Evolutionary conservation across 2,329 filamentous ascomycete species (phyloP).

Genomic region (Penicillium hesseltinei): DNA sequence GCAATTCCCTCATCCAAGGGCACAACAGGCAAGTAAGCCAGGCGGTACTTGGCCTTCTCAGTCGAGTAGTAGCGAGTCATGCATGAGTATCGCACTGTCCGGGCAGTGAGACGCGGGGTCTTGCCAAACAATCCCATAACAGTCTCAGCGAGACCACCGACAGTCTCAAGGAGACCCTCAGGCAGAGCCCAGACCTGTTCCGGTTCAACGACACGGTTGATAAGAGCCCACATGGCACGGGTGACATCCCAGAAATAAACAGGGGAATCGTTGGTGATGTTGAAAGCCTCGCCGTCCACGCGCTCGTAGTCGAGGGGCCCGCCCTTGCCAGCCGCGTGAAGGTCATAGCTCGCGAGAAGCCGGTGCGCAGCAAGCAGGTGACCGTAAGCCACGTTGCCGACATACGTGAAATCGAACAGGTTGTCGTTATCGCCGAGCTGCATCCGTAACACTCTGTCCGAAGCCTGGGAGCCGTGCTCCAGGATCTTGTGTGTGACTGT

Average conservation of each 20-base stretch:
- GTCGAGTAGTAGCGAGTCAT: slow-evolving; percentile 51
- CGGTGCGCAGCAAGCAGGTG: slow-evolving; percentile 78
- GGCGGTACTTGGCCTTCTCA: slow-evolving; percentile 46
- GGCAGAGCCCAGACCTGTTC: slow-evolving; percentile 43
- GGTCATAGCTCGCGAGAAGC: slow-evolving; percentile 60
- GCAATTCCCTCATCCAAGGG: slow-evolving; percentile 47
- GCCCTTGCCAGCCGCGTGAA: slow-evolving; percentile 48
- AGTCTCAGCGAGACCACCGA: slow-evolving; percentile 45
- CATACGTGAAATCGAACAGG: slow-evolving; percentile 69
- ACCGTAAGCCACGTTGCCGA: slow-evolving; percentile 69
- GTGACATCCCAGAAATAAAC: slow-evolving; percentile 91
- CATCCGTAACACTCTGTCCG: slow-evolving; percentile 64
- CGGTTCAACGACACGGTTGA: slow-evolving; percentile 45
- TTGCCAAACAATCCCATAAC: slow-evolving; percentile 45
- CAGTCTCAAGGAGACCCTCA: slow-evolving; percentile 38
- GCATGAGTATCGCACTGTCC: slow-evolving; percentile 48
- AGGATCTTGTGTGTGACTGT: slow-evolving; percentile 73
- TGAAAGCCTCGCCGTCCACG: slow-evolving; percentile 82
- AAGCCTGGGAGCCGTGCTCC: slow-evolving; percentile 61
- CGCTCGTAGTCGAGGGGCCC: slow-evolving; percentile 68
- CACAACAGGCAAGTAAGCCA: slow-evolving; percentile 48
- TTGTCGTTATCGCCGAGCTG: slow-evolving; percentile 76
- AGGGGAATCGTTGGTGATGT: slow-evolving; percentile 85
- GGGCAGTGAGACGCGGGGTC: slow-evolving; percentile 46
- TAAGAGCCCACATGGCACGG: slow-evolving; percentile 68